These are phyloP conservation scores for Periconia digitata DNA, from an alignment of 2,329 filamentous ascomycete genomes.

Conservation along the genomic window DNA sequence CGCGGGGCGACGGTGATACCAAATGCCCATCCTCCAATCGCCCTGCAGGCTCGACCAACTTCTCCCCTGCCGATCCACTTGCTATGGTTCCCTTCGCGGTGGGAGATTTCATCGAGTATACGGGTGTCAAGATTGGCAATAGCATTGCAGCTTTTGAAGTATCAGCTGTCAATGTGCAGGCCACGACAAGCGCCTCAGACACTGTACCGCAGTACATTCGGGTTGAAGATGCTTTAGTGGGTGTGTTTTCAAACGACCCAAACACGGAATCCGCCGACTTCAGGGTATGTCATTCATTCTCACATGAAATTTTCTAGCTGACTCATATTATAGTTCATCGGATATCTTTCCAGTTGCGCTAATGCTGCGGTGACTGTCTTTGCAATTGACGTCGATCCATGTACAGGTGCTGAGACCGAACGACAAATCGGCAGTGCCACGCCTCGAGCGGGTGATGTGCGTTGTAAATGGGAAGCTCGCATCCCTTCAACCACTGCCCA, in stretches of 20 bases:
- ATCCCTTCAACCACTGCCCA: slow-evolving; percentile 23
- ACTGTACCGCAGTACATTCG: slow-evolving; percentile 45
- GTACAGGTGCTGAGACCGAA: slow-evolving; percentile 43
- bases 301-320: slow-evolving; percentile 11
- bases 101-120: slow-evolving; percentile 47
- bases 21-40: slow-evolving; percentile 44
- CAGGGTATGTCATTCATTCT: slow-evolving; percentile 9
- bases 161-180: slow-evolving; percentile 44
- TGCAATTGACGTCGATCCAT: slow-evolving; percentile 48
- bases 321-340: slow-evolving; percentile 35
- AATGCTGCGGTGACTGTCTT: slow-evolving; percentile 37
- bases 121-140: slow-evolving; percentile 33
- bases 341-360: slow-evolving; percentile 43
- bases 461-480: slow-evolving; percentile 47
- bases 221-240: slow-evolving; percentile 48
- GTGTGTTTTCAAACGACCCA: slow-evolving; percentile 38
- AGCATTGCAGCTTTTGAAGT: slow-evolving; percentile 44
- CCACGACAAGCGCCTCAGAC: slow-evolving; percentile 34
- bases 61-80: slow-evolving; percentile 39
- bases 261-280: slow-evolving; percentile 42
- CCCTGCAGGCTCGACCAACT: slow-evolving; percentile 29
- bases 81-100: slow-evolving; percentile 46
- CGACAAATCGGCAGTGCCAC: slow-evolving; percentile 39
- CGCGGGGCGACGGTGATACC: slow-evolving; percentile 41
- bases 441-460: slow-evolving; percentile 30